Base-by-base conservation (phyloP, 1,284 basidiomycete genomes). In the Heliocybe sulcata region DNA sequence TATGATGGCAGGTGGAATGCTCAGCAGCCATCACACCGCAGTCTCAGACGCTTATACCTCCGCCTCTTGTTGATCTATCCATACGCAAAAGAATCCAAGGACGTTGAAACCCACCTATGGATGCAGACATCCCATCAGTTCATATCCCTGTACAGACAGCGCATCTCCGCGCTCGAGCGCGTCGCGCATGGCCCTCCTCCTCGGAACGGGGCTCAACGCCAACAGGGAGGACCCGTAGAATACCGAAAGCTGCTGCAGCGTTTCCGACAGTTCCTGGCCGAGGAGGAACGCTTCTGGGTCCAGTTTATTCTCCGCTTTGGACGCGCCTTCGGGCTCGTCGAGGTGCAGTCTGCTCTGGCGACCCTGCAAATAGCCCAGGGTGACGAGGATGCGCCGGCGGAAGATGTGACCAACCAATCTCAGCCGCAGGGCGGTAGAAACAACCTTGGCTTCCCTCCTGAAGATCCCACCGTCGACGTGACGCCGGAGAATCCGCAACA, bases 71-170 rank as follows among this genome's bases (percentile, higher is more conserved):
- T 94, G 60, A 70, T 83, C 23, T 78, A 92, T 63, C 87, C 91
- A 0, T 83, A 83, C 58, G 79, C 84, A 48, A 82, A 80, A 50
- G 87, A 92, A 67, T 84, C 89, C 35, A 86, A 87, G 66, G 87
- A 90, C 70, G 82, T 87, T 45, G 91, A 94, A 65, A 87, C 79
- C 48, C 82, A 87, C 55, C 77, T 97, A 10, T 97, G 94, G 94
- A 88, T 94, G 80, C 86, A 92, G 63, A 96, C 94, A 0, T 91
- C 92, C 20, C 91, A 98, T 71, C 77, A 82, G 35, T 82, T 94
- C 69, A 97, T 98, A 61, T 74, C 85, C 25, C 76, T 81, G 31
- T 96, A 94, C 75, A 93, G 94, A 64, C 80, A 87, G 57, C 80
- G 80, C 48, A 81, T 96, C 59, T 69, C 82, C 52, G 68, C 74